A percentile compares a stretch with the other conserved stretches of the same genome.
Conservation (phyloP, 768 basidiomycete genomes). For the Lactifluus piperatus region DNA sequence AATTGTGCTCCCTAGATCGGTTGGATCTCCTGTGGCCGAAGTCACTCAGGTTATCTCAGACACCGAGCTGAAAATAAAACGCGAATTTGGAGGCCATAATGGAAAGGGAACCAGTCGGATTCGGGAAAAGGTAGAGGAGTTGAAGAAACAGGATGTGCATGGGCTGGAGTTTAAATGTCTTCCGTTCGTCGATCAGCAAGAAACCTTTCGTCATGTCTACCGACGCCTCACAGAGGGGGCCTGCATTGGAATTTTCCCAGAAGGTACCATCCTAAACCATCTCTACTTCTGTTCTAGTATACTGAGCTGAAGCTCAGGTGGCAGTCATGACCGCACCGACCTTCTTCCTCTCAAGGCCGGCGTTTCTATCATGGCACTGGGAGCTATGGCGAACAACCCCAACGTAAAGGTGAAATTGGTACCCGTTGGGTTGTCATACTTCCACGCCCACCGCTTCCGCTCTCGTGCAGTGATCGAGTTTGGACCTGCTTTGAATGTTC, state of each 20-base stretch:
- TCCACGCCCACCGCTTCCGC: conserved; percentile 61
- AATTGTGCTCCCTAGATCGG: conserved; percentile 75
- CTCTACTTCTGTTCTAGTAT: neutral
- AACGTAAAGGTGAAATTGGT: conserved; percentile 83
- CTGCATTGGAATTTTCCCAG: conserved; percentile 95
- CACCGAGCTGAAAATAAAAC: conserved; percentile 74
- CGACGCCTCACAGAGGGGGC: conserved; percentile 77
- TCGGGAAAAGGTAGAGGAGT: conserved; percentile 58
- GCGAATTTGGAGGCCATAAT: conserved; percentile 77
- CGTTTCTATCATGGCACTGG: conserved; percentile 95
- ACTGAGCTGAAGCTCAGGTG: conserved; percentile 45
- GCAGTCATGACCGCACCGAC: conserved; percentile 96
- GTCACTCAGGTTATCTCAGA: conserved; percentile 86
- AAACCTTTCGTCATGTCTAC: conserved; percentile 94
- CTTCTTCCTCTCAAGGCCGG: conserved; percentile 95
- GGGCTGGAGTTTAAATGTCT: conserved; percentile 78
- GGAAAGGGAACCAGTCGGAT: conserved; percentile 62
- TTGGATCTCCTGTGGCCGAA: conserved; percentile 71
- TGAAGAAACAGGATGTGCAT: conserved; percentile 40
- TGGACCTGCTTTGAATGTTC: conserved; percentile 86
- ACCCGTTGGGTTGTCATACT: conserved; percentile 38
- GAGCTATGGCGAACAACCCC: conserved; percentile 91
- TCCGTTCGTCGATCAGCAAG: conserved; percentile 86
- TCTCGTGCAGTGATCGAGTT: conserved; percentile 98
- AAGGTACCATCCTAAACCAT: conserved; percentile 48